These are phyloP conservation scores for Phytopythium ostracodes DNA, from an alignment of 352 stramenopile genomes.

Conservation along the genomic window DNA sequence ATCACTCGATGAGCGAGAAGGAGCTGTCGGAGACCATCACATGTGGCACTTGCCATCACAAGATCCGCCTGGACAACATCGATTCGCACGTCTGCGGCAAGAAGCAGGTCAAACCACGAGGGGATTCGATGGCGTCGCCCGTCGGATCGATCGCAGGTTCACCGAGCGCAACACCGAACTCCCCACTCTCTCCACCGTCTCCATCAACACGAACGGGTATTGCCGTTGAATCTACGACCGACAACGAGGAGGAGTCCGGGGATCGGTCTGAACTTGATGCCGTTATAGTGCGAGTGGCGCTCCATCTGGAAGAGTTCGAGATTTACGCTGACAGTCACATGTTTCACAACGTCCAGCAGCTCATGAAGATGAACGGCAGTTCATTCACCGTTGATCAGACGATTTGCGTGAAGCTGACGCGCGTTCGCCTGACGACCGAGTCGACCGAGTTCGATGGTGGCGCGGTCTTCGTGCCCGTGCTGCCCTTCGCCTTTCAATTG, in stretches of 20 bases:
- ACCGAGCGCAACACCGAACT: background rate
- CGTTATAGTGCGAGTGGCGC: slow-evolving; percentile 25
- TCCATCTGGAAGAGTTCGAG: slow-evolving; percentile 51
- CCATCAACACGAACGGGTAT: background rate
- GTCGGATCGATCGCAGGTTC: background rate
- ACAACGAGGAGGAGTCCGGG: background rate
- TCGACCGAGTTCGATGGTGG: slow-evolving; percentile 58
- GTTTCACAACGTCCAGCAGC: slow-evolving; percentile 29
- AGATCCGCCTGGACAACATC: slow-evolving; percentile 56
- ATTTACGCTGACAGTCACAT: slow-evolving; percentile 35
- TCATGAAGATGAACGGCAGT: slow-evolving; percentile 13
- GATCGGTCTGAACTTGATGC: background rate
- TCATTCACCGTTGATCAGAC: slow-evolving; percentile 12
- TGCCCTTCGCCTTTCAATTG: slow-evolving; percentile 68
- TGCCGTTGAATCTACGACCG: background rate
- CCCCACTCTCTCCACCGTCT: background rate
- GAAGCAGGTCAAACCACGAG: background rate
- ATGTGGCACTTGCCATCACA: slow-evolving; percentile 54
- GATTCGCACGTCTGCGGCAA: slow-evolving; percentile 40
- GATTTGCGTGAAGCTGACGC: slow-evolving; percentile 25
- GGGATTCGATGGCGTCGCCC: background rate
- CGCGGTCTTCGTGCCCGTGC: slow-evolving; percentile 55
- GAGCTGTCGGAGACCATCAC: slow-evolving; percentile 45
- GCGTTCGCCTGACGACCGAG: slow-evolving; percentile 54
- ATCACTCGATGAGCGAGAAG: slow-evolving; percentile 49